Evolutionary conservation across 1,139 yeast genomes (phyloP).

Genomic region (Yamadazyma diospyri): DNA sequence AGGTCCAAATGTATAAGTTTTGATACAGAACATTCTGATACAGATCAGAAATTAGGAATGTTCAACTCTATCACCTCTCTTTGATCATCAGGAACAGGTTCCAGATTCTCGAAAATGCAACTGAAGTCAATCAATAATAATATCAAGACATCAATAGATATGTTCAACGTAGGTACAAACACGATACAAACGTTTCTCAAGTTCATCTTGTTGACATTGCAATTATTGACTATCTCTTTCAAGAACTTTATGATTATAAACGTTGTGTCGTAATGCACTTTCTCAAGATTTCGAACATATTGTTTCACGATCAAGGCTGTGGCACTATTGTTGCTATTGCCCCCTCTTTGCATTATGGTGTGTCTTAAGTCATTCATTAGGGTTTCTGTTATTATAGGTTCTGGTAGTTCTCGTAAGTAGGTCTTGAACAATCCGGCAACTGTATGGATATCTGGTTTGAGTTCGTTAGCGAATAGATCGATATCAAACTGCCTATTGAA

Average conservation of each 20-base stretch:
- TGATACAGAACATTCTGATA: too few relatives aligned
- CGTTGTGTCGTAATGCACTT: conserved; percentile 57
- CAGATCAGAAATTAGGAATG: conserved; percentile 36
- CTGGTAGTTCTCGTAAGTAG: conserved; percentile 69
- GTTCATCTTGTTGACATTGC: conserved; percentile 77
- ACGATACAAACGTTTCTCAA: conserved; percentile 75
- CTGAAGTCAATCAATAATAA: conserved; percentile 63
- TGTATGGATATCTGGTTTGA: conserved; percentile 64
- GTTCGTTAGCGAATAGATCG: conserved; percentile 44
- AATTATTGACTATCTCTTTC: conserved; percentile 59
- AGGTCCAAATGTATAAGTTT: too few relatives aligned
- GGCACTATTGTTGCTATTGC: conserved; percentile 17
- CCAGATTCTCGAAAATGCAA: conserved; percentile 56
- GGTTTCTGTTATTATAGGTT: conserved; percentile 54
- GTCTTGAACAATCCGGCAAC: conserved; percentile 76
- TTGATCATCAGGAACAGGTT: conserved; percentile 36
- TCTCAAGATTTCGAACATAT: conserved; percentile 28
- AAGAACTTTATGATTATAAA: conserved; percentile 66
- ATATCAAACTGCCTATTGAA: conserved; percentile 67
- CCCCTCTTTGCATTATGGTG: conserved; percentile 21
- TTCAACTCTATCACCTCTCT: conserved; percentile 41
- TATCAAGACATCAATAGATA: conserved; percentile 63
- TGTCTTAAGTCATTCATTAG: conserved; percentile 36
- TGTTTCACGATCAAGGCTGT: conserved; percentile 31
- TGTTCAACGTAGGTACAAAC: conserved; percentile 77